Base-by-base conservation (phyloP, 2,329 filamentous ascomycete genomes). In the Colletotrichum chrysophilum region DNA sequence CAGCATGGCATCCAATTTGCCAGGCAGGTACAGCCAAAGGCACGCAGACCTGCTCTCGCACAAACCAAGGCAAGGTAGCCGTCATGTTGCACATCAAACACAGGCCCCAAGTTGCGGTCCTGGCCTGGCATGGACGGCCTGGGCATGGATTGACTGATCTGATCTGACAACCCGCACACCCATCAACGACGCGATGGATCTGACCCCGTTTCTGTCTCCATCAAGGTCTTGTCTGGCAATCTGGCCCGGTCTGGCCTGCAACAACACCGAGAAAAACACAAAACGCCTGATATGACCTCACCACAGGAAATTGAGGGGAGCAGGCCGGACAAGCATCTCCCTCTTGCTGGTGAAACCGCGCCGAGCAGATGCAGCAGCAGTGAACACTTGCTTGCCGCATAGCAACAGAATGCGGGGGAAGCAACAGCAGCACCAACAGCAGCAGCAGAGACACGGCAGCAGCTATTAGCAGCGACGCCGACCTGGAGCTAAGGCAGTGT, bases 141-240 rank as follows among this genome's bases (percentile, higher is more conserved):
- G 24, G 58, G 43, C 70, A 28, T 36, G 58, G 66, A 56, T 55
- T 28, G 56, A 66, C 69, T 68, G 69, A 70, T 61, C 67, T 70
- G 67, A 73, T 75, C 73, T 75, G 69, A 75, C 64, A 75, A 75
- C 70, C 73, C 73, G 70, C 73, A 68, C 70, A 75, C 62, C 71
- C 73, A 65, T 52, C 28, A 52, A 36, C 26, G 60, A 56, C 68
- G 68, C 43, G 58, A 71, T 71, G 68, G 43, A 52, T 65, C 32
- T 67, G 61, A 58, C 62, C 32, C 70, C 64, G 55, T 71, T 61
- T 68, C 36, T 52, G 55, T 68, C 73, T 48, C 73, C 70, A 68
- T 73, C 64, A 48, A 76, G 60, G 52, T 38, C 24, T 58, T 66
- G 48, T 52, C 36, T 61, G 60, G n/a, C n/a, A 62, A 36, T 52